Conservation (phyloP, 768 basidiomycete genomes). For the Rubroboletus satanas region DNA sequence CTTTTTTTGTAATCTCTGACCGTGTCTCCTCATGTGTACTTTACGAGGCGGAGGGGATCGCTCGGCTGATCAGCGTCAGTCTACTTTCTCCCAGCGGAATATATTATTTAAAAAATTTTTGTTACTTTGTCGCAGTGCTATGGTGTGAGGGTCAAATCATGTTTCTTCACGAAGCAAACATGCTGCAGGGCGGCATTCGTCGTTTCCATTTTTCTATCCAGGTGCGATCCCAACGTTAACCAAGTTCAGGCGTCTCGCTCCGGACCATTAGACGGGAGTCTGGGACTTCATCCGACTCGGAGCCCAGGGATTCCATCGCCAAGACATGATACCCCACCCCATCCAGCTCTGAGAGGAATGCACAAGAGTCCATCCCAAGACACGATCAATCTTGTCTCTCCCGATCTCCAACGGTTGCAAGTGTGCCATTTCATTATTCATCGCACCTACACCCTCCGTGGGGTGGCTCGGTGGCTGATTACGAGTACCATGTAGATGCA, state of each 20-base stretch:
- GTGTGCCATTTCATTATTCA: conserved; percentile 3
- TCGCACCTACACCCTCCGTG: not conserved
- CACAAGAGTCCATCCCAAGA: not conserved
- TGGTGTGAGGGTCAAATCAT: not conserved
- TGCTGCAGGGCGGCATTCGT: not conserved
- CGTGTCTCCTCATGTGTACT: conserved; percentile 1
- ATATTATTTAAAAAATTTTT: not conserved
- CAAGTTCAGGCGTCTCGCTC: not conserved
- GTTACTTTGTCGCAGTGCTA: not conserved
- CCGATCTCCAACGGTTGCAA: too few species aligned
- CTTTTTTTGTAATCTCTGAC: conserved; percentile 1
- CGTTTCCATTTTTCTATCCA: not conserved
- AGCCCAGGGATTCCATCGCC: too few species aligned
- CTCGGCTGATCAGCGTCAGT: conserved; percentile 5
- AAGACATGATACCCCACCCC: too few species aligned
- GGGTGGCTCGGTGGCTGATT: not conserved
- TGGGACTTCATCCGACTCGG: too few species aligned
- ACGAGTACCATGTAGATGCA: conserved; percentile 3
- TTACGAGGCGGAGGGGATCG: not conserved
- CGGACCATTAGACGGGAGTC: too few species aligned
- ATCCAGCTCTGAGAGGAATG: too few species aligned
- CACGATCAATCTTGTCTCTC: not conserved
- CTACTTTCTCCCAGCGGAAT: not conserved
- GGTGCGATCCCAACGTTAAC: not conserved
- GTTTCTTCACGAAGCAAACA: not conserved